Evolutionary conservation across 2,329 filamentous ascomycete genomes (phyloP), one percentile per base, ranked within the genome.

Genomic region (Penicillium olsonii): DNA sequence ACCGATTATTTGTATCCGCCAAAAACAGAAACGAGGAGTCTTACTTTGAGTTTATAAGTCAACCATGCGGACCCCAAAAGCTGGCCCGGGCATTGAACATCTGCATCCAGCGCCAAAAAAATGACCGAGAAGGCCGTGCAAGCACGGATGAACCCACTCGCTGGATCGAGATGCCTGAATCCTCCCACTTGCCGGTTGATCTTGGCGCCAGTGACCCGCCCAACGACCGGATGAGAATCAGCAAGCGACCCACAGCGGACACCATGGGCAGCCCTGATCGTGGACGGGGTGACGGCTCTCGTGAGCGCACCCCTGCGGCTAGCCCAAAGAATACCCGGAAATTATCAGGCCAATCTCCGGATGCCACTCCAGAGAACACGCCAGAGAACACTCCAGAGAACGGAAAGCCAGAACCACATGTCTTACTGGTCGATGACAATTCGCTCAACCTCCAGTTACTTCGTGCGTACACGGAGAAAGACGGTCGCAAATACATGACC

Each of bases 341-440:
- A 3, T n/a, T 14, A 11, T 6, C 29, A 31, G 12, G n/a, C 12
- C 29, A 12, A 15, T 8, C 14, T 31, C 39, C 17, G 8, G 24
- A 29, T 10, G 10, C 26, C 7, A n/a, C 12, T 31, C 29, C 29
- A 5, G n/a, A 2, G 12, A 7, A 12, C 12, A n/a, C 12, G 29
- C 20, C 17, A 24, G 22, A 24, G 22, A 8, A 5, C 22, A 24
- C 22, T 24, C 5, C 4, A 24, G 22, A 24, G 5, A 24, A 24
- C 8, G 22, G 8, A 24, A 4, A 5, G 8, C 11, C 22, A 33
- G 27, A 26, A 18, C 18, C 27, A 34, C 22, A 51, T 19, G 53
- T 71, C 3, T 52, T 73, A 2, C 53, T 73, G 10, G 70, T 72
- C 2, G 70, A 73, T 45, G 70, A 73, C 52, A 73, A 73, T 46